Conservation (phyloP, 176 grass and related monocot genomes). For the Chloris gayana region DNA sequence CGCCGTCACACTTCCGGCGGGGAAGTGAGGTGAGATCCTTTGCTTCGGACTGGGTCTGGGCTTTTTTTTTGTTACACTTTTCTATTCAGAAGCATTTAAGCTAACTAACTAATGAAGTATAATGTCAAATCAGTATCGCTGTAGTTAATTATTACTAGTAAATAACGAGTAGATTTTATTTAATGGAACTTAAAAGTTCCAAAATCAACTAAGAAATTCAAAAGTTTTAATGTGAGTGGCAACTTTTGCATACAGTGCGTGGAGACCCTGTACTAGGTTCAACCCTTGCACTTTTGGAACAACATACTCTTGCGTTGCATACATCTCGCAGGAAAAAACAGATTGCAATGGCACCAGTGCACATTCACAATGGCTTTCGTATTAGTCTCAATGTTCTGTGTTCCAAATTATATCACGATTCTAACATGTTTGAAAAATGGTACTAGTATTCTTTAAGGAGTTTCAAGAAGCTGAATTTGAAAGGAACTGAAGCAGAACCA, state of each 20-base stretch:
- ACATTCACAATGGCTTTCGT: not conserved
- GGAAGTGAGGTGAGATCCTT: constrained; percentile 23
- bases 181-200: not conserved
- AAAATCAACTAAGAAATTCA: not conserved
- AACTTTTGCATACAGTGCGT: not conserved
- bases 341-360: not conserved
- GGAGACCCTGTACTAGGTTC: too few species aligned
- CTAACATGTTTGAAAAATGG: not conserved
- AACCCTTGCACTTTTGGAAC: too few species aligned
- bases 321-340: not conserved
- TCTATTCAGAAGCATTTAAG: not conserved
- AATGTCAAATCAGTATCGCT: not conserved
- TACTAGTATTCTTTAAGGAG: not conserved
- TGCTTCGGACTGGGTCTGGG: not conserved
- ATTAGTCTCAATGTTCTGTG: not conserved
- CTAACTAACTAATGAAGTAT: not conserved
- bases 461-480: constrained; percentile 13
- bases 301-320: too few species aligned
- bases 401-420: not conserved
- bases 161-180: not conserved
- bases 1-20: not conserved
- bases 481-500: constrained; percentile 23
- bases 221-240: not conserved
- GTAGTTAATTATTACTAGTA: not conserved
- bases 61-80: not conserved